phyloP scores from a whole-genome alignment of 345 rosid species.

The Gossypium turneri region DNA sequence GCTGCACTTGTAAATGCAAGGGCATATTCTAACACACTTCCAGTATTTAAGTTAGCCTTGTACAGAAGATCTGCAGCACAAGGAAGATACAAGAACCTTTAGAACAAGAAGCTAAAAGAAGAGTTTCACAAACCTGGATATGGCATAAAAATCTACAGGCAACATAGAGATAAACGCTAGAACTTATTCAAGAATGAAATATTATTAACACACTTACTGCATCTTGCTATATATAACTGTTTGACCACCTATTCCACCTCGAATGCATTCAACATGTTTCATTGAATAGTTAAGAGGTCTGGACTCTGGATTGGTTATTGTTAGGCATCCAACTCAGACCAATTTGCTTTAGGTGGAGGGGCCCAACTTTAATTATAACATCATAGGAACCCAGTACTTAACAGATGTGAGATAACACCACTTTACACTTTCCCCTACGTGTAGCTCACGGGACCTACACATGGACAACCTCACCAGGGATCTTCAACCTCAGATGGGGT shows the following conservation, averaged over 20 bases:
- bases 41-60: conserved; percentile 86
- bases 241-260: not conserved
- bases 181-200: not conserved
- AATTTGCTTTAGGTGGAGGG: not conserved
- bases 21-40: conserved; percentile 92
- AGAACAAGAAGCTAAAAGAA: conserved; percentile 12
- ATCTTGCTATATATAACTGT: not conserved
- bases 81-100: conserved; percentile 14
- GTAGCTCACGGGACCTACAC: not conserved
- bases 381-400: not conserved
- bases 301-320: not conserved
- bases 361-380: not conserved
- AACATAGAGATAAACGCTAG: not conserved
- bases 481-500: not conserved
- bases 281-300: not conserved
- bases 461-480: not conserved
- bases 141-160: not conserved
- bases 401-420: not conserved
- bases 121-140: not conserved
- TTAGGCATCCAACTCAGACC: not conserved
- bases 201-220: not conserved
- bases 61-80: conserved; percentile 75
- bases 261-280: not conserved
- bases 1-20: conserved; percentile 98
- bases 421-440: not conserved